Evolutionary conservation across 2,329 filamentous ascomycete species (phyloP), one percentile per base, ranked within the genome.

Genomic region (Colletotrichum zoysiae): DNA sequence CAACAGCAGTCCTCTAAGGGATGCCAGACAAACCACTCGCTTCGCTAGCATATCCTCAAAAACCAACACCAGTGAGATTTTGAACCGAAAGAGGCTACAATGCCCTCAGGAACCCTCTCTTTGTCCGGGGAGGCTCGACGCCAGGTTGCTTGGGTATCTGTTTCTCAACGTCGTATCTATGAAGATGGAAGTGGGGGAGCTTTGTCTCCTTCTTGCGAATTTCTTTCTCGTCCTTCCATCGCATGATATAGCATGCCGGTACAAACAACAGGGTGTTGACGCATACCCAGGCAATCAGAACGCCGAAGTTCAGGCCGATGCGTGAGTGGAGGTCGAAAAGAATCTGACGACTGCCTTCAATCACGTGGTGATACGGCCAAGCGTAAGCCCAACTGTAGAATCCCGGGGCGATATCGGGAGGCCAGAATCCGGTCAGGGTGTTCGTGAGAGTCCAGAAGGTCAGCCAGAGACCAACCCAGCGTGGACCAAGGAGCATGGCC

Each of bases 361-460:
- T 55, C 18, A 70, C 67, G 30, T 70, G 67, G 33, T 70, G 67
- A 18, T 70, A 70, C 1, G 67, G 67, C 67, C 67, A 70, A 11
- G 67, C 67, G 30, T 70, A 70, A 4, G 67, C 61, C 67, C 67
- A 70, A 5, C 61, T 26, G 61, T 70, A 70, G 8, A 70, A 70
- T 3, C 67, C 67, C 3, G 67, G 67, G 1, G 67, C 67, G 26
- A 70, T 59, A 26, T 70, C 67, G 1, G 67, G 61, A 4, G 67
- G 67, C 67, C 67, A 65, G 18, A 70, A 65, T 2, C 67, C 67
- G 16, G 67, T 56, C 20, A 70, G 11, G 6, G 67, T 70, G 48
- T 70, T 70, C 1, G 67, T 65, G 14, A 70, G 67, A 9, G 60
- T 57, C 67, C 67, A 70, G 18, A 70, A 65, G 2, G 55, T 70